phyloP scores from a whole-genome alignment of 2,329 filamentous ascomycete species.

The Neopestalotiopsis sp. region DNA sequence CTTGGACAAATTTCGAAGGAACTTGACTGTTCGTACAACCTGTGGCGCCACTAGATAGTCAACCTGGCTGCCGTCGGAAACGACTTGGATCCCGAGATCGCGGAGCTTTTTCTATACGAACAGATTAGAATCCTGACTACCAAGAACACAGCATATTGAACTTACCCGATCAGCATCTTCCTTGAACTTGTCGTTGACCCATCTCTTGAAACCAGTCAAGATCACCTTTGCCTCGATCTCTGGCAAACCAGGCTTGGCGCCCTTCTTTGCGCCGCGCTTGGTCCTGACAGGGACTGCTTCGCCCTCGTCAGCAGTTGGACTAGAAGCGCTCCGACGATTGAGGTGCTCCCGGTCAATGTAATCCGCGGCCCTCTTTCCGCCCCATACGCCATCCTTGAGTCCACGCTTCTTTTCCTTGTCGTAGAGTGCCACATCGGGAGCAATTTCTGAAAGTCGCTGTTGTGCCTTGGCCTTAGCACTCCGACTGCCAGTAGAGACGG shows the following conservation, averaged over 20 bases:
- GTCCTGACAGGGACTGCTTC: conserved; percentile 49
- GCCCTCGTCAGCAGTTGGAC: conserved; percentile 36
- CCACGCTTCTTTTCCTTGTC: conserved; percentile 90
- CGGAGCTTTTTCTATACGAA: conserved; percentile 74
- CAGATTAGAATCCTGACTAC: conserved; percentile 23
- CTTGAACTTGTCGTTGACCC: conserved; percentile 74
- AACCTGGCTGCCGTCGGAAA: conserved; percentile 76
- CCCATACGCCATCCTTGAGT: conserved; percentile 59
- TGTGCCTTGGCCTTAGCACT: conserved; percentile 88
- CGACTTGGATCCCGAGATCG: conserved; percentile 80
- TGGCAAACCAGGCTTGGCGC: conserved; percentile 63
- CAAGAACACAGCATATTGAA: conserved; percentile 21
- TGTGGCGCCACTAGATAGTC: conserved; percentile 88
- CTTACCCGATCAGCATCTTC: conserved; percentile 84
- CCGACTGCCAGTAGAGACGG: conserved; percentile 71
- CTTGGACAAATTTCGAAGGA: conserved; percentile 83
- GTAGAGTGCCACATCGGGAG: conserved; percentile 85
- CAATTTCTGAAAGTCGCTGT: conserved; percentile 76
- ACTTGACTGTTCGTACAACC: conserved; percentile 91
- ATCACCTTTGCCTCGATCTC: conserved; percentile 77
- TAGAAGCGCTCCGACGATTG: conserved; percentile 43
- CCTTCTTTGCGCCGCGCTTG: conserved; percentile 64
- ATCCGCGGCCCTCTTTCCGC: conserved; percentile 67
- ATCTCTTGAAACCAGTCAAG: conserved; percentile 83
- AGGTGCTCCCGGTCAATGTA: conserved; percentile 57